These are phyloP conservation scores for Fusarium nurragi DNA, from an alignment of 2,329 filamentous ascomycete genomes.

Conservation along the genomic window DNA sequence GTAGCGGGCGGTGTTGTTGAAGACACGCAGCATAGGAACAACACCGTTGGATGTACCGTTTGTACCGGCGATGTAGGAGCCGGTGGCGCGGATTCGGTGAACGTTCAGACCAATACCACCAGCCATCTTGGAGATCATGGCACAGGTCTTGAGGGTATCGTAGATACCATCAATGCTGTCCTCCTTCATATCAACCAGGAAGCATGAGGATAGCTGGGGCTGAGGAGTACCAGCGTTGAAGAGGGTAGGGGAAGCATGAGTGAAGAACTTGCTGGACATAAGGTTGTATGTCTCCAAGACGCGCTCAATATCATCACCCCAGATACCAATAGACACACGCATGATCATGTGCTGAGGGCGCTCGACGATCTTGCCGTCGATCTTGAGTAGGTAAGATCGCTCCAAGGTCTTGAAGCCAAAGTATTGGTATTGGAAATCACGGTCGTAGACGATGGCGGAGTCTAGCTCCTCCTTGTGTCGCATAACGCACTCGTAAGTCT, in stretches of 20 bases:
- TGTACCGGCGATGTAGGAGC: slow-evolving; percentile 97
- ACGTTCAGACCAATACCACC: slow-evolving; percentile 97
- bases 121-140: slow-evolving; percentile 99
- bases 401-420: slow-evolving; percentile 99
- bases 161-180: slow-evolving; percentile 99
- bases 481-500: slow-evolving; percentile 93
- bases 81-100: slow-evolving; percentile 95
- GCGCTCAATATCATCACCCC: slow-evolving; percentile 92
- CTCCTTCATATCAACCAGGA: slow-evolving; percentile 99
- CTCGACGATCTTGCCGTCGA: slow-evolving; percentile 95
- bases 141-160: slow-evolving; percentile 98
- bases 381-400: slow-evolving; percentile 94
- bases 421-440: slow-evolving; percentile 99
- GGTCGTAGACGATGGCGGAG: slow-evolving; percentile 98
- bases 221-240: slow-evolving; percentile 98
- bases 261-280: slow-evolving; percentile 99
- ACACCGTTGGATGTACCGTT: slow-evolving; percentile 98
- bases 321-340: slow-evolving; percentile 97
- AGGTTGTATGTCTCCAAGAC: slow-evolving; percentile 98
- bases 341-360: slow-evolving; percentile 99
- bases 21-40: slow-evolving; percentile 97
- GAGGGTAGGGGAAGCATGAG: slow-evolving; percentile 95
- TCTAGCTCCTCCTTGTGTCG: slow-evolving; percentile 96
- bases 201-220: slow-evolving; percentile 95
- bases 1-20: slow-evolving; percentile 99